These are phyloP conservation scores for Aspergillus novofumigatus DNA, from an alignment of 2,329 filamentous ascomycete species.

Conservation along the genomic window DNA sequence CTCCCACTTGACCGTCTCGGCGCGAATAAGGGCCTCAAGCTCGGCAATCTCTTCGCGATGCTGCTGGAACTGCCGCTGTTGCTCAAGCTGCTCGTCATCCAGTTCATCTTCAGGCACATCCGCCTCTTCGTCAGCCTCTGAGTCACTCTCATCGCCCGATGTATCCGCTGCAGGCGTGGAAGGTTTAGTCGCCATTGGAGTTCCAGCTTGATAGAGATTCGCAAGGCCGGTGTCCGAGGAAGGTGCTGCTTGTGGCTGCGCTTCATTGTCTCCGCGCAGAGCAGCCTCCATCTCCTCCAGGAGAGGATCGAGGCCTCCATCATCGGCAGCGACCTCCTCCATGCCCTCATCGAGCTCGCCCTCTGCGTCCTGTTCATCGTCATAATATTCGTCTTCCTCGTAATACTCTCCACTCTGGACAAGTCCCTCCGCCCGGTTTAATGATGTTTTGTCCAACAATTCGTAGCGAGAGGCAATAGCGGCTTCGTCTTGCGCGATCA, in stretches of 20 bases:
- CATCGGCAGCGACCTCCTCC: slow-evolving; percentile 27
- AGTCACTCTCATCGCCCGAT: slow-evolving; percentile 41
- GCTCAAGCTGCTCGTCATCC: slow-evolving; percentile 42
- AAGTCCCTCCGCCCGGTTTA: slow-evolving; percentile 41
- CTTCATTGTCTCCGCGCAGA: slow-evolving; percentile 31
- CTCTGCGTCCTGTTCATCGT: slow-evolving; percentile 48
- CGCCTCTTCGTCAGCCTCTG: slow-evolving; percentile 34
- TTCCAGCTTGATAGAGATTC: slow-evolving; percentile 27
- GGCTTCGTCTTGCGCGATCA: slow-evolving; percentile 66
- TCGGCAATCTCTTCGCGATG: slow-evolving; percentile 44
- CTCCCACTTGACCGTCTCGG: slow-evolving; percentile 39
- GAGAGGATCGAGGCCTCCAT: slow-evolving; percentile 37
- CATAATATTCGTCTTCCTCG: slow-evolving; percentile 36
- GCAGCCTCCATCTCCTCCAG: slow-evolving; percentile 44
- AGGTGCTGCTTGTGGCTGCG: slow-evolving; percentile 18
- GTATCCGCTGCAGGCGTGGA: slow-evolving; percentile 34
- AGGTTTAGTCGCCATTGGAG: slow-evolving; percentile 30
- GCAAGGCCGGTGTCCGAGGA: slow-evolving; percentile 10
- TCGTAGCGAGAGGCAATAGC: slow-evolving; percentile 59
- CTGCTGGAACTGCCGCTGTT: slow-evolving; percentile 40
- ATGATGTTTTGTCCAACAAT: slow-evolving; percentile 53
- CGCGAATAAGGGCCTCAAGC: slow-evolving; percentile 36
- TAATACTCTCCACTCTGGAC: slow-evolving; percentile 46
- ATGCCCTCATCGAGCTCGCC: slow-evolving; percentile 46
- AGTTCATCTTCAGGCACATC: slow-evolving; percentile 34